Percentiles rank a stretch among this genome's conserved stretches.
Conservation (phyloP, 306 rosid species). For the Ormosia semicastrata region DNA sequence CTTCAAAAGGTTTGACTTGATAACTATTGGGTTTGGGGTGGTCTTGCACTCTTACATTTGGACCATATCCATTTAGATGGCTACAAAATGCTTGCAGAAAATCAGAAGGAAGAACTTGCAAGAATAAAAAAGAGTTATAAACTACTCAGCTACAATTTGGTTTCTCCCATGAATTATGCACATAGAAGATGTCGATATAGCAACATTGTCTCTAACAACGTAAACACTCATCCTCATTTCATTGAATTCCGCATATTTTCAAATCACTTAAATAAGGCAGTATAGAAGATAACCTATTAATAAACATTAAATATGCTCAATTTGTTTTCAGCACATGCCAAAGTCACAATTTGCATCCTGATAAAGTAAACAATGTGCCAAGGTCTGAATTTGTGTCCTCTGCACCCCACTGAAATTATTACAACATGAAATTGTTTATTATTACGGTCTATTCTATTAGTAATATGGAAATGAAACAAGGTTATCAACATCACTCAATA, state of each 20-base stretch:
- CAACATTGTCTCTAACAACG: not conserved
- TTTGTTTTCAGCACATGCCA: constrained; percentile 19
- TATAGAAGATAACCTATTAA: not conserved
- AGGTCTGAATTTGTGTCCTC: not conserved
- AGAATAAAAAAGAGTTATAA: not conserved
- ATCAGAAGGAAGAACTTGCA: not conserved
- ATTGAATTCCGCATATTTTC: not conserved
- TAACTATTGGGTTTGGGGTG: constrained; percentile 26
- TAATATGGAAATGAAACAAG: too few species aligned
- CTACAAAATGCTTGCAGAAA: constrained; percentile 22
- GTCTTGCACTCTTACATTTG: constrained; percentile 15
- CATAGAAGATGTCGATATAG: not conserved
- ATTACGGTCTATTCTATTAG: too few species aligned
- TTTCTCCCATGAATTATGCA: constrained; percentile 17
- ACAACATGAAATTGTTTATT: not conserved
- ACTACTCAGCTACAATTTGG: not conserved
- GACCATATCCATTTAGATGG: not conserved
- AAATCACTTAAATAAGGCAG: not conserved
- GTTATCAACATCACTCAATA: not conserved
- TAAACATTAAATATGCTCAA: not conserved
- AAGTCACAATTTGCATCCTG: not conserved
- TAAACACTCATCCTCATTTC: constrained; percentile 2
- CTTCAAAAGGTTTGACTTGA: constrained; percentile 71
- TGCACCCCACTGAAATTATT: not conserved
- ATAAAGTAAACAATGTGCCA: constrained; percentile 4